Base-by-base conservation (phyloP, 768 basidiomycete species). In the Daedaleopsis sinensis region DNA sequence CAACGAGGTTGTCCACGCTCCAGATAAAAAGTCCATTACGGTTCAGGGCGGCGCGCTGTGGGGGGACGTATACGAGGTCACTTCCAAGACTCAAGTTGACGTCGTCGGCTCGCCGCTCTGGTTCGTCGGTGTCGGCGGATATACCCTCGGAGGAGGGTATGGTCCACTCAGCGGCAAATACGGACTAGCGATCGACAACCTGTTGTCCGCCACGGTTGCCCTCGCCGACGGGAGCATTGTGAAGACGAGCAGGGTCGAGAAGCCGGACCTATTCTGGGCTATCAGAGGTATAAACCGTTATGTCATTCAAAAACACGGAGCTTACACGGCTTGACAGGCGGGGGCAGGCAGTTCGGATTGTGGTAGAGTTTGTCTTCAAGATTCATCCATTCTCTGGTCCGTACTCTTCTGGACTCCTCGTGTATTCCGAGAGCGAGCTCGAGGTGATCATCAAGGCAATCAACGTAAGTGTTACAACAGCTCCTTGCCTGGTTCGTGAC, bases 41-140 rank as follows among this genome's bases (percentile, higher is more conserved):
- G 71, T 76, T 5, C 71, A 71, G 11, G 75, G 75, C 8, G 75
- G 76, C 15, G 70, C 74, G 5, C 38, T 67, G 0, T 76, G 74
- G 72, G 68, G 59, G 8, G 64, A 67, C 32, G 70, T 69, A 0
- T 66, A 71, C 55, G 47, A 65, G 55, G 65, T 63, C 47, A 64
- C 65, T 13, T 56, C 62, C 9, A 63, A 58, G 54, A 62, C 54
- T n/a, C 35, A 54, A 27, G 55, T 65, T 9, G 67, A 68, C 6
- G 60, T 68, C 27, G 65, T 63, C 19, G 65, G 68, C n/a, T 52
- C 55, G 27, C 58, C 68, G 1, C 55, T 69, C 11, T 66, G 68
- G 65, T 65, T 66, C 55, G 64, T 66, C 23, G 68, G 68, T 15
- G 64, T 67, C 18, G 68, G 63, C 44, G 67, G 67, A 7, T 68